Base-by-base conservation (phyloP, 257 asterid species). In the Solanum pennellii region DNA sequence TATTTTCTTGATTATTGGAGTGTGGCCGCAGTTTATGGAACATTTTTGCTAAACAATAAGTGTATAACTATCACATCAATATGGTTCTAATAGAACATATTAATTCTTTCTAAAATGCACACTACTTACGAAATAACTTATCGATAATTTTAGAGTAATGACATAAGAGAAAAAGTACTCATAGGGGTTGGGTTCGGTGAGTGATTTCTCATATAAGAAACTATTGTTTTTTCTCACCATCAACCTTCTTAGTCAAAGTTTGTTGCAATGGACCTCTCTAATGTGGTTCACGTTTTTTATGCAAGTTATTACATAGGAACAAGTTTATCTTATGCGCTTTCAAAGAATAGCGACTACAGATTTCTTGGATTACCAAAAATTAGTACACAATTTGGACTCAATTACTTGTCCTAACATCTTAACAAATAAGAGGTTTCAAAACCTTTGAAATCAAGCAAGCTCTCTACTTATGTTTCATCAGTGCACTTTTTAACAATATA, bases 221-320 rank as follows among this genome's bases (percentile, higher is more conserved):
- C 59, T 49, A 15, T 49, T 14, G 21, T 15, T 49, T 49, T 49
- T 49, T 49, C 59, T 49, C 59, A 49, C 59, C 21, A 49, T 15
- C 59, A 49, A 49, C 21, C 21, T 49, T 5, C 59, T 49, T 49
- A 5, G 8, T 49, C 59, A 49, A 15, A 49, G 59, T 49, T 49
- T 14, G 59, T 15, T 16, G 59, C 21, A 5, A 1, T 49, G 59
- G 59, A 2, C 21, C 15, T 49, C 0, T 49, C 59, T 49, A 21
- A 47, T 2, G 2, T 15, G 59, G 8, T 14, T 5, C 8, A 49
- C 1, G 3, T 52, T 41, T 8, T 41, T 8, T 1, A 14, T 14
- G 8, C 3, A 3, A 49, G 1, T 49, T 49, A 49, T 49, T 49
- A 0, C 3, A 15, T 5, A 15, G 0, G 3, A 15, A 2, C 1